Conservation (phyloP, 805 yeast genomes). For the Jamesozyma hellenica region DNA sequence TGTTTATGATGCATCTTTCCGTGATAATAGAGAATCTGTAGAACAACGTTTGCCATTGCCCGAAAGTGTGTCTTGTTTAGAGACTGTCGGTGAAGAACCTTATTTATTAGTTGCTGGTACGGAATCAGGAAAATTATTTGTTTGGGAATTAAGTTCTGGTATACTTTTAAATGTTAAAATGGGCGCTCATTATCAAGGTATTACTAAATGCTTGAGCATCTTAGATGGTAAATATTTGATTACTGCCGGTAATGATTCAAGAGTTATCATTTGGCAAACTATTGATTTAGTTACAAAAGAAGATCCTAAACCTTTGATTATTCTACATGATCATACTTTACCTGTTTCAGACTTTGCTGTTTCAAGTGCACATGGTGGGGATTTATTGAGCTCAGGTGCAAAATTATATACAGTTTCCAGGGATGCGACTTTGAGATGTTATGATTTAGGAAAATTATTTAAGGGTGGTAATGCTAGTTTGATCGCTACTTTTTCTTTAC, state of each 20-base stretch:
- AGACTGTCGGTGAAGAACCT: constrained; percentile 30
- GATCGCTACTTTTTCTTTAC: constrained; percentile 63
- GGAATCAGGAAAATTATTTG: constrained; percentile 55
- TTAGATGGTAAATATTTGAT: constrained; percentile 55
- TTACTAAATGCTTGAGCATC: constrained; percentile 50
- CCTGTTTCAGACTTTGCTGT: constrained; percentile 35
- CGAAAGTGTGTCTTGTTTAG: constrained; percentile 51
- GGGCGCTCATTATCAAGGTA: constrained; percentile 68
- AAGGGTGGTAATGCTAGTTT: constrained; percentile 22
- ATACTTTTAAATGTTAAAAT: constrained; percentile 59
- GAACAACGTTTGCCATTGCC: constrained; percentile 81
- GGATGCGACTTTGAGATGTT: constrained; percentile 69
- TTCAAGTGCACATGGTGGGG: constrained; percentile 37
- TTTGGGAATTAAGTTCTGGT: constrained; percentile 84
- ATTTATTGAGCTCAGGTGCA: constrained; percentile 36
- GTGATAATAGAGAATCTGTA: constrained; percentile 37
- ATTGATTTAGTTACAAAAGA: constrained; percentile 40
- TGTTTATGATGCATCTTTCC: constrained; percentile 44
- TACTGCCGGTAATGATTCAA: constrained; percentile 73
- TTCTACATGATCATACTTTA: constrained; percentile 49
- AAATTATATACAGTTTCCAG: constrained; percentile 58
- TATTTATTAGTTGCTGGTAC: constrained; percentile 61
- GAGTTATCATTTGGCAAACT: constrained; percentile 66
- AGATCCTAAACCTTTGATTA: constrained; percentile 45
- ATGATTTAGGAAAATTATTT: constrained; percentile 34